A percentile compares a stretch with the other conserved stretches of the same genome.
Evolutionary conservation across 495 filamentous ascomycete species (phyloP).

Genomic region (Hypoxylon rickii): DNA sequence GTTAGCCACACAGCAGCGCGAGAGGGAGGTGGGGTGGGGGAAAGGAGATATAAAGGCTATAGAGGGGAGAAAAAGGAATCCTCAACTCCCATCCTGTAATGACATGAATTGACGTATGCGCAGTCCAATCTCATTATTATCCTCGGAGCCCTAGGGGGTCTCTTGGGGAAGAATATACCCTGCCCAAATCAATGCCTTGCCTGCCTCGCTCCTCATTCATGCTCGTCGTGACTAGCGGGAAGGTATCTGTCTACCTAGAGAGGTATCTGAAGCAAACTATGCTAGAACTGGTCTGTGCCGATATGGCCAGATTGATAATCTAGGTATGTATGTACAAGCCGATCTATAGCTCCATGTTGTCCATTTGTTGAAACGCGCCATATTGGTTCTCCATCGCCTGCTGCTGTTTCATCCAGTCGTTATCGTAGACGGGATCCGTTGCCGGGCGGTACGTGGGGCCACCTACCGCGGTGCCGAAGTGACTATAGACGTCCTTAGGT

Average conservation of each 20-base stretch:
- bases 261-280: neutral
- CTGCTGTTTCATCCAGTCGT: slow-evolving; percentile 54
- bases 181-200: neutral
- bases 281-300: slow-evolving; percentile 17
- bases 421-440: slow-evolving; percentile 66
- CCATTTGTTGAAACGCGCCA: slow-evolving; percentile 53
- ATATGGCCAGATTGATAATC: slow-evolving; percentile 19
- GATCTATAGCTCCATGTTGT: slow-evolving; percentile 37
- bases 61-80: slow-evolving; percentile 16
- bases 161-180: neutral
- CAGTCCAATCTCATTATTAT: slow-evolving; percentile 22
- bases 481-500: slow-evolving; percentile 47
- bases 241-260: slow-evolving; percentile 26
- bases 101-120: slow-evolving; percentile 32
- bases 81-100: slow-evolving; percentile 27
- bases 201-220: neutral
- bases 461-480: slow-evolving; percentile 42
- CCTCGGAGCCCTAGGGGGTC: neutral
- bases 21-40: neutral
- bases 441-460: slow-evolving; percentile 57
- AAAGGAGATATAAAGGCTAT: slow-evolving; percentile 30
- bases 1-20: slow-evolving; percentile 29
- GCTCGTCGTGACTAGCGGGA: neutral
- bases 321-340: slow-evolving; percentile 31
- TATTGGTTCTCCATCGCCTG: slow-evolving; percentile 64